Evolutionary conservation across 192 early-diverging fungal genomes (phyloP).

Genomic region (Backusella tuberculispora): DNA sequence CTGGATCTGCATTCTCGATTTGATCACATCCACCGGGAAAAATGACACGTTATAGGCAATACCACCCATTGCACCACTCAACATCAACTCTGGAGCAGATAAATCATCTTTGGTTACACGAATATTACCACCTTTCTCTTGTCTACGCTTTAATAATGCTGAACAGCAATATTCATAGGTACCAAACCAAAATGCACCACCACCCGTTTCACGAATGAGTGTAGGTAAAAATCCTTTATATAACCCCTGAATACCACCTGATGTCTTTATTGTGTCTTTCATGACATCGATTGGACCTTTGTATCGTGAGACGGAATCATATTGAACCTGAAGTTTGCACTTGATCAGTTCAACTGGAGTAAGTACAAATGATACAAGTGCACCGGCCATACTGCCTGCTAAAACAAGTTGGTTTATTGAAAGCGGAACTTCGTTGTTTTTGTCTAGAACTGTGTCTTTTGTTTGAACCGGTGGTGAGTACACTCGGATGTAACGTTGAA

Average conservation of each 20-base stretch:
- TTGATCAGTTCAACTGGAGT: constrained; percentile 97
- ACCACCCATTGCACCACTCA: constrained; percentile 89
- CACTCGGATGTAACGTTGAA: constrained; percentile 74
- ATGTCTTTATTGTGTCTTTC: constrained; percentile 42
- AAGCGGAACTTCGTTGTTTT: constrained; percentile 49
- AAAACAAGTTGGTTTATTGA: constrained; percentile 70
- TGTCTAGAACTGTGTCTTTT: constrained; percentile 4
- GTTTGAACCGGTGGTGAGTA: constrained; percentile 32
- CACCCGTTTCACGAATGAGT: constrained; percentile 84
- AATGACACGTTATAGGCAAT: constrained; percentile 86
- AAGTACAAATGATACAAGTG: constrained; percentile 84
- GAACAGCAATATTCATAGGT: constrained; percentile 82
- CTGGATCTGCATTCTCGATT: constrained; percentile 88
- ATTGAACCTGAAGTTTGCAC: constrained; percentile 94
- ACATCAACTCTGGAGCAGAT: constrained; percentile 71
- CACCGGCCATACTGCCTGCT: constrained; percentile 86
- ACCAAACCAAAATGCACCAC: constrained; percentile 98
- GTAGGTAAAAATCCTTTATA: constrained; percentile 85
- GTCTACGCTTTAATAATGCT: constrained; percentile 47
- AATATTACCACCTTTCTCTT: background rate
- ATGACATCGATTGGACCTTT: constrained; percentile 57
- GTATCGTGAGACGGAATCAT: constrained; percentile 38
- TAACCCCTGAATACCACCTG: constrained; percentile 65
- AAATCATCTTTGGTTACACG: constrained; percentile 71
- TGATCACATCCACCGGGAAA: constrained; percentile 95